Conservation (phyloP, 257 asterid genomes). For the Penstemon eatonii region DNA sequence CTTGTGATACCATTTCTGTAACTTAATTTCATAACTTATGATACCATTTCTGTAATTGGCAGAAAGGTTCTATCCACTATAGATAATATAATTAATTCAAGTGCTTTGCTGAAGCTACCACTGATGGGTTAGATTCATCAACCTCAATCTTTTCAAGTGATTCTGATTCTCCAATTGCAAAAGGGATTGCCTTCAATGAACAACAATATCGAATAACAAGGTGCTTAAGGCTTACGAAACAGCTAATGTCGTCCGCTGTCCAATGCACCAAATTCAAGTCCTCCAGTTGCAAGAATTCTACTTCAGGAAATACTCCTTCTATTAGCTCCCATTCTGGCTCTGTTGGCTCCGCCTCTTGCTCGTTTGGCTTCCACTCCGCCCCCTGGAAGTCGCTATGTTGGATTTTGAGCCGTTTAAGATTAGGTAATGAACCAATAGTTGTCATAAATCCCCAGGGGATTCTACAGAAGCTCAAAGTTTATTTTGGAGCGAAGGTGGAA, state of each 20-base stretch:
- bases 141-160: background rate
- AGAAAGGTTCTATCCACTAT: too few relatives aligned
- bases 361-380: background rate
- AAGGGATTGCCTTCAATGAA: constrained; percentile 2
- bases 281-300: background rate
- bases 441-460: background rate
- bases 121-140: background rate
- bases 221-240: background rate
- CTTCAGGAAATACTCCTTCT: background rate
- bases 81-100: too few relatives aligned
- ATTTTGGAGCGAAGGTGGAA: constrained; percentile 6
- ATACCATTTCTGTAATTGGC: too few relatives aligned
- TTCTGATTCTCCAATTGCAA: background rate
- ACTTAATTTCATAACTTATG: too few relatives aligned
- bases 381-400: background rate
- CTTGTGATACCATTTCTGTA: too few relatives aligned
- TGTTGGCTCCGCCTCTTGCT: background rate
- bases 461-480: background rate
- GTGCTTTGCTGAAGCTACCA: background rate
- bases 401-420: constrained; percentile 7
- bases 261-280: background rate
- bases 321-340: background rate
- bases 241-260: background rate
- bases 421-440: constrained; percentile 4
- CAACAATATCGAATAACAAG: constrained; percentile 3